Percentiles rank a stretch among this genome's conserved stretches.
phyloP scores from a whole-genome alignment of 805 yeast genomes.

The Nakazawaea wyomingensis region DNA sequence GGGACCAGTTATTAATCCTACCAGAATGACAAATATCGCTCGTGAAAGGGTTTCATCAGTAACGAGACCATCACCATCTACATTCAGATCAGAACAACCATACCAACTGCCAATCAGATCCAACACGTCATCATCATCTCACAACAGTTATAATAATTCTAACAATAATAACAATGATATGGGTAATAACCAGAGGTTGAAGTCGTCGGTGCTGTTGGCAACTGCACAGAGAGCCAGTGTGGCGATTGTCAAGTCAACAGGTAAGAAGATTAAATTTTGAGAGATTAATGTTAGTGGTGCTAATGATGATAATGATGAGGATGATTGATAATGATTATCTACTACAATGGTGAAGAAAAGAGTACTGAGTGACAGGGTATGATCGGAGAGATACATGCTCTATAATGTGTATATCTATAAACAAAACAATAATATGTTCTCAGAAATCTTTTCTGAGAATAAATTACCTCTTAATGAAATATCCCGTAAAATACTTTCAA shows the following conservation, averaged over 20 bases:
- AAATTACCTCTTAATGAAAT: too few relatives aligned
- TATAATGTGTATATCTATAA: too few relatives aligned
- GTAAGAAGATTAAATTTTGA: constrained; percentile 70
- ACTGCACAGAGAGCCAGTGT: constrained; percentile 84
- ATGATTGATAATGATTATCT: too few relatives aligned
- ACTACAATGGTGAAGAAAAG: too few relatives aligned
- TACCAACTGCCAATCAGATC: constrained; percentile 1
- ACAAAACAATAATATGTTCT: too few relatives aligned
- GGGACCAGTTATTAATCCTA: constrained; percentile 7
- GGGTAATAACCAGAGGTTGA: constrained; percentile 42
- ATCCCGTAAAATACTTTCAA: too few relatives aligned
- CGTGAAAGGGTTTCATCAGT: constrained; percentile 11
- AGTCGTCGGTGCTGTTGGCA: constrained; percentile 83
- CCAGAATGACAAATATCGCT: constrained; percentile 16
- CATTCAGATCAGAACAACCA: constrained; percentile 12
- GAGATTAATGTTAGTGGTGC: too few relatives aligned
- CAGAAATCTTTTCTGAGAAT: too few relatives aligned
- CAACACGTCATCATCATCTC: too few relatives aligned
- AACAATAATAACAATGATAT: constrained; percentile 12
- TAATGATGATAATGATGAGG: too few relatives aligned
- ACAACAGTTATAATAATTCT: constrained; percentile 4
- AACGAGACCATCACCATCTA: constrained; percentile 11
- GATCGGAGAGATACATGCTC: too few relatives aligned
- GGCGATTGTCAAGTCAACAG: constrained; percentile 84
- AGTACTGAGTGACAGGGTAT: too few relatives aligned